Evolutionary conservation across 2,329 filamentous ascomycete genomes (phyloP).

Genomic region (Penicillium sp.): DNA sequence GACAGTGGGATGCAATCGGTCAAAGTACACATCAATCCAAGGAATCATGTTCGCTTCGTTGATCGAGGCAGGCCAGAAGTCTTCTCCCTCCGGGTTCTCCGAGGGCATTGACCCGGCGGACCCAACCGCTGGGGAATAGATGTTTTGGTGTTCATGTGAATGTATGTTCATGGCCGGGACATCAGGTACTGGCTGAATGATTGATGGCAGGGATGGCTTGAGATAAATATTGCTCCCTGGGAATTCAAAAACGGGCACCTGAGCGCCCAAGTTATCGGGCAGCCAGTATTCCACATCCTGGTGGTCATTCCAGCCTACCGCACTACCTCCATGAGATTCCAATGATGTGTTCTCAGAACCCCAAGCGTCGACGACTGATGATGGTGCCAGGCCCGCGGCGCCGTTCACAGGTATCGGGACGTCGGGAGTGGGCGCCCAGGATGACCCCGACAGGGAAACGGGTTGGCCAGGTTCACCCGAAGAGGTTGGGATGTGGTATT

Average conservation of each 20-base stretch:
- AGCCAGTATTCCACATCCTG: conserved; percentile 38
- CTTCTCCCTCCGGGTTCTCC: conserved; percentile 21
- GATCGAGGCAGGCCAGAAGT: conserved; percentile 42
- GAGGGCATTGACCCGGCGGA: conserved; percentile 15
- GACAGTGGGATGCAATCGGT: conserved; percentile 45
- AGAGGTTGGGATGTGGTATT: conserved; percentile 24
- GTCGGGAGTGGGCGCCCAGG: conserved; percentile 24
- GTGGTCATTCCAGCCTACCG: conserved; percentile 29
- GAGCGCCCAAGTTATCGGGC: conserved; percentile 34
- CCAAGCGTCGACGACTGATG: conserved; percentile 25
- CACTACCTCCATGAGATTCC: conserved; percentile 20
- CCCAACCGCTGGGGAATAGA: conserved; percentile 21
- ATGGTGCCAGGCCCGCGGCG: conserved; percentile 17
- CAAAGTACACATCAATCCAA: conserved; percentile 47
- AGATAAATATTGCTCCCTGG: conserved; percentile 38
- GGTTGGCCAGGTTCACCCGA: conserved; percentile 19
- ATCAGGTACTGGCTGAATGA: conserved; percentile 28
- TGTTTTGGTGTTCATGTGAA: conserved; percentile 15
- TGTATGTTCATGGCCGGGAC: conserved; percentile 21
- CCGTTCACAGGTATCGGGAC: conserved; percentile 23
- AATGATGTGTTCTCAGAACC: conserved; percentile 21
- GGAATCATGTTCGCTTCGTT: conserved; percentile 43
- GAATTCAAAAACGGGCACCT: conserved; percentile 36
- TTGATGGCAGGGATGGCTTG: conserved; percentile 35
- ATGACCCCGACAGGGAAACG: conserved; percentile 20